Evolutionary conservation across 1,284 basidiomycete species (phyloP).

Genomic region (Cerioporus squamosus): DNA sequence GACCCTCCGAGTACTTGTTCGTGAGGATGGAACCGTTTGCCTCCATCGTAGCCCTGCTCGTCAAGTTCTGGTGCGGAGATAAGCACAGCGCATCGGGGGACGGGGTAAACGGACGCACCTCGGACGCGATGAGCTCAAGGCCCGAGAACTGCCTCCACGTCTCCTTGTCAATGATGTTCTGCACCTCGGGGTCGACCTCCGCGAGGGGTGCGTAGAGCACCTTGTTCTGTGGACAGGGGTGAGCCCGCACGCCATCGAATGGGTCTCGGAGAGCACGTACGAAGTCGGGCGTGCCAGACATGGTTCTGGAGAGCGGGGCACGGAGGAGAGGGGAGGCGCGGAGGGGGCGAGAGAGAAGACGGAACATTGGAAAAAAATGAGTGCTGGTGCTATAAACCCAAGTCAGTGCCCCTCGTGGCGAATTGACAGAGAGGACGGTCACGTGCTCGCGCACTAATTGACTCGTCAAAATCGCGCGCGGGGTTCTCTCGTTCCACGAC

Average conservation of each 20-base stretch:
- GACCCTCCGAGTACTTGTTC: constrained; percentile 98
- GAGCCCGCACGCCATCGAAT: background rate
- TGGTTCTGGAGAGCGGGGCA: constrained; percentile 43
- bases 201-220: constrained; percentile 86
- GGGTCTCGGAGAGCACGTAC: constrained; percentile 43
- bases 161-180: constrained; percentile 99
- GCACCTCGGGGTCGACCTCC: constrained; percentile 92
- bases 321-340: constrained; percentile 20
- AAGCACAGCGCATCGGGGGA: constrained; percentile 22
- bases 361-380: constrained; percentile 32
- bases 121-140: constrained; percentile 95
- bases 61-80: constrained; percentile 76
- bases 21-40: constrained; percentile 99
- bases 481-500: too few relatives aligned
- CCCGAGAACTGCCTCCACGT: constrained; percentile 98
- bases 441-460: constrained; percentile 19
- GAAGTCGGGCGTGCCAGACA: constrained; percentile 63
- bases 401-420: constrained; percentile 15
- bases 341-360: constrained; percentile 32
- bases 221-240: constrained; percentile 72
- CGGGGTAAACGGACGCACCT: constrained; percentile 52
- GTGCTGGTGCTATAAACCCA: constrained; percentile 26
- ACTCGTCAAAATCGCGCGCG: constrained; percentile 9
- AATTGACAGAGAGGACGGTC: constrained; percentile 12
- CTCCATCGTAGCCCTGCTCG: constrained; percentile 93